phyloP scores from a whole-genome alignment of 495 filamentous ascomycete species.

The Penicillium soppii region DNA sequence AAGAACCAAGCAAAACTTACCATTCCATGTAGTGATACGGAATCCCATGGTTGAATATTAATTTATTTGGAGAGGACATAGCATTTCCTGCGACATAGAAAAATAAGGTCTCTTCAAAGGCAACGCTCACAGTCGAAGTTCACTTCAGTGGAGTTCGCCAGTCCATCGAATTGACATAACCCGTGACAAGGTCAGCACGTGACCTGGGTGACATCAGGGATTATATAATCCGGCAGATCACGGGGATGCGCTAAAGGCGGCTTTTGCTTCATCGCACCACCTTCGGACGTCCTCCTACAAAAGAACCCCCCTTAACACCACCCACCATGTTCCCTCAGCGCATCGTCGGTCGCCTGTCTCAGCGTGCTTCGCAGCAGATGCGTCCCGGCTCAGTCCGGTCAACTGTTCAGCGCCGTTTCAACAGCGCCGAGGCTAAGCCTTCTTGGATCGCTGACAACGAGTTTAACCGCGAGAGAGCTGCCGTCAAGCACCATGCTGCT shows the following conservation, averaged over 20 bases:
- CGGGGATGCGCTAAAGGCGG: constrained; percentile 42
- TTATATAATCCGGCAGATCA: constrained; percentile 47
- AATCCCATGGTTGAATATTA: constrained; percentile 58
- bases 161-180: constrained; percentile 1
- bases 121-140: neutral
- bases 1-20: constrained; percentile 40
- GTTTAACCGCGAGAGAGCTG: constrained; percentile 82
- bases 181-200: constrained; percentile 33
- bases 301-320: constrained; percentile 15
- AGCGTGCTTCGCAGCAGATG: constrained; percentile 56
- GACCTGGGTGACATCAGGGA: constrained; percentile 45
- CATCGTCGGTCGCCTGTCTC: constrained; percentile 57
- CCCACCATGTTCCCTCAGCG: constrained; percentile 63
- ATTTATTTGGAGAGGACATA: neutral
- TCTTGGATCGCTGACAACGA: constrained; percentile 68
- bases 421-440: constrained; percentile 52
- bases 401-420: constrained; percentile 65
- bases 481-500: constrained; percentile 82
- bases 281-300: constrained; percentile 19
- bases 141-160: neutral
- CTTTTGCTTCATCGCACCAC: constrained; percentile 36
- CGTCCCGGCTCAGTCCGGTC: constrained; percentile 56
- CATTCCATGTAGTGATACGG: constrained; percentile 90
- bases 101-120: neutral
- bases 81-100: constrained; percentile 15